Percentiles rank a stretch among this genome's conserved stretches.
These are phyloP conservation scores for Ceratocystiopsis sp. DNA, from an alignment of 2,329 filamentous ascomycete genomes.

Conservation along the genomic window DNA sequence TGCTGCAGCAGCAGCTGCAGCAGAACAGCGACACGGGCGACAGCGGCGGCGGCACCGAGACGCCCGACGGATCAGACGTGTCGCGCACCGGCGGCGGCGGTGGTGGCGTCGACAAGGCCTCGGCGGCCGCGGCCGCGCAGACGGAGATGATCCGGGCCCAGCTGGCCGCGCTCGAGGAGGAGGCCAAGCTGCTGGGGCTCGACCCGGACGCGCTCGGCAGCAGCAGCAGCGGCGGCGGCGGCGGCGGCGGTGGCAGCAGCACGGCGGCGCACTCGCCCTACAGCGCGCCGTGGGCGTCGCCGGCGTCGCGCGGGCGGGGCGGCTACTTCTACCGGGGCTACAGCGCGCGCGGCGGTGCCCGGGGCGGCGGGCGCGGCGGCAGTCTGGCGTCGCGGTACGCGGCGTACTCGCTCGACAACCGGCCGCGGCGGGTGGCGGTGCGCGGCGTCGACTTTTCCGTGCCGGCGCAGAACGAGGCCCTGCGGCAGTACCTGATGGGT, in stretches of 20 bases:
- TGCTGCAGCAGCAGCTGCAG: not conserved
- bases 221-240: slow-evolving; percentile 2
- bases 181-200: slow-evolving; percentile 52
- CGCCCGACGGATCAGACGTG: not conserved
- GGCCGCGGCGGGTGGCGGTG: slow-evolving; percentile 51
- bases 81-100: not conserved
- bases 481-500: slow-evolving; percentile 54
- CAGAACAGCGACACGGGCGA: not conserved
- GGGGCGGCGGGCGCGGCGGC: slow-evolving; percentile 21
- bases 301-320: slow-evolving; percentile 13
- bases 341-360: slow-evolving; percentile 9
- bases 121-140: slow-evolving; percentile 20
- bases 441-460: slow-evolving; percentile 46
- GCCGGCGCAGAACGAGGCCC: slow-evolving; percentile 45
- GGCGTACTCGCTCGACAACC: slow-evolving; percentile 56
- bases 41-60: slow-evolving; percentile 4
- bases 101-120: not conserved
- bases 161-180: slow-evolving; percentile 54
- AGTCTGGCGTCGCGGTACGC: slow-evolving; percentile 27
- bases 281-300: slow-evolving; percentile 13
- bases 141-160: slow-evolving; percentile 54
- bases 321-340: slow-evolving; percentile 25
- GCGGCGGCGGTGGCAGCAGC: slow-evolving; percentile 18
- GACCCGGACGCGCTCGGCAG: slow-evolving; percentile 31
- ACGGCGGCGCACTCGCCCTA: no score